These are phyloP conservation scores for Bipolaris cookei DNA, from an alignment of 2,329 filamentous ascomycete genomes.

Conservation along the genomic window DNA sequence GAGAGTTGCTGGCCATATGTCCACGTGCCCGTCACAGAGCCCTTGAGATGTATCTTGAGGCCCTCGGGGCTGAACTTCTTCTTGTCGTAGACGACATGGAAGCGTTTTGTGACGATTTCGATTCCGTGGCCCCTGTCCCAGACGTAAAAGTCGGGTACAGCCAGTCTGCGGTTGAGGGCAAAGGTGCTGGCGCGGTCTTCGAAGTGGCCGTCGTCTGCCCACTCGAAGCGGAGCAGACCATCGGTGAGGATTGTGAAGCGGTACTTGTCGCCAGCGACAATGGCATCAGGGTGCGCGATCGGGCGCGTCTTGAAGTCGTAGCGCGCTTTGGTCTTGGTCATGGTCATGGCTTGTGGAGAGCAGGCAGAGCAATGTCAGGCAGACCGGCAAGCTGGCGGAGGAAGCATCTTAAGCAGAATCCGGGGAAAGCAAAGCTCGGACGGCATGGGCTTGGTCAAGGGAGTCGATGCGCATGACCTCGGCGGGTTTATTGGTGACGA, in stretches of 20 bases:
- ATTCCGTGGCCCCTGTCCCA: constrained; percentile 56
- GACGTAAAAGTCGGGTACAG: constrained; percentile 57
- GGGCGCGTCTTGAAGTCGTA: constrained; percentile 55
- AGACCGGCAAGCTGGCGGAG: constrained; percentile 22
- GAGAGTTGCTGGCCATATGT: constrained; percentile 55
- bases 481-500: constrained; percentile 10
- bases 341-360: constrained; percentile 30
- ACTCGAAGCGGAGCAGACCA: constrained; percentile 66
- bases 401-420: constrained; percentile 29
- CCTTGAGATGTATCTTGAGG: constrained; percentile 55
- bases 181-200: constrained; percentile 69
- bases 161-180: constrained; percentile 61
- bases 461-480: constrained; percentile 35
- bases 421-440: constrained; percentile 32
- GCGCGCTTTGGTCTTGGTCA: constrained; percentile 44
- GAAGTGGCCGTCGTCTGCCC: constrained; percentile 64
- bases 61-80: constrained; percentile 60
- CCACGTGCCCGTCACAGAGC: constrained; percentile 57
- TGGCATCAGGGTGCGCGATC: constrained; percentile 53
- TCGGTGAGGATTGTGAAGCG: constrained; percentile 67
- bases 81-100: constrained; percentile 66
- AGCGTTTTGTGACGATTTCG: constrained; percentile 62
- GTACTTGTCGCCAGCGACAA: constrained; percentile 58
- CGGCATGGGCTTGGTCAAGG: constrained; percentile 17
- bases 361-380: constrained; percentile 15